A percentile compares a stretch with the other conserved stretches of the same genome.
Evolutionary conservation across 225 moss, liverwort and hornwort genomes (phyloP).

Genomic region (Antitrichia curtipendula): DNA sequence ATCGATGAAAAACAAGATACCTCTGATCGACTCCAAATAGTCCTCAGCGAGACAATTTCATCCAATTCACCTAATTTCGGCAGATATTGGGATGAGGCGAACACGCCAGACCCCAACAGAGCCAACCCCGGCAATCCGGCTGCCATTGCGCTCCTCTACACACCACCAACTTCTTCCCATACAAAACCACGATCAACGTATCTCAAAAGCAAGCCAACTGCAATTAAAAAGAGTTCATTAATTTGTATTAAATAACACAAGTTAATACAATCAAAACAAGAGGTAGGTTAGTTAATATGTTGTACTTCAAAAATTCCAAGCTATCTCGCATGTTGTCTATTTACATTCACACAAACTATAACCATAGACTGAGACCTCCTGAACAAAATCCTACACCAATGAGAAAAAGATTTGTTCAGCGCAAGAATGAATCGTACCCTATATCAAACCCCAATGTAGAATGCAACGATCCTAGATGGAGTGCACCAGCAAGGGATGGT

Average conservation of each 20-base stretch:
- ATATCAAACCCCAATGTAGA: neutral
- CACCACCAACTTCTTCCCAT: neutral
- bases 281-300: neutral
- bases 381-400: neutral
- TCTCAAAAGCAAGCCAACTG: neutral
- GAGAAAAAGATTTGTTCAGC: neutral
- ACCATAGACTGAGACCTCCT: neutral
- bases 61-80: constrained; percentile 59
- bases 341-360: neutral
- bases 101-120: constrained; percentile 77
- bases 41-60: constrained; percentile 46
- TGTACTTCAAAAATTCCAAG: neutral
- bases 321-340: neutral
- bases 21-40: constrained; percentile 96
- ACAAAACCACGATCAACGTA: neutral
- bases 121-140: constrained; percentile 54
- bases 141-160: constrained; percentile 17
- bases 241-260: neutral
- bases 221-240: neutral
- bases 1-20: constrained; percentile 6
- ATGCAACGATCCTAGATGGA: neutral
- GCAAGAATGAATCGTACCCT: neutral
- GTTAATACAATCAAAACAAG: neutral
- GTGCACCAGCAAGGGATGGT: neutral
- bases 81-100: constrained; percentile 66